A percentile compares a stretch with the other conserved stretches of the same genome.
phyloP scores from a whole-genome alignment of 306 rosid genomes.

The Rubus parviflorus region DNA sequence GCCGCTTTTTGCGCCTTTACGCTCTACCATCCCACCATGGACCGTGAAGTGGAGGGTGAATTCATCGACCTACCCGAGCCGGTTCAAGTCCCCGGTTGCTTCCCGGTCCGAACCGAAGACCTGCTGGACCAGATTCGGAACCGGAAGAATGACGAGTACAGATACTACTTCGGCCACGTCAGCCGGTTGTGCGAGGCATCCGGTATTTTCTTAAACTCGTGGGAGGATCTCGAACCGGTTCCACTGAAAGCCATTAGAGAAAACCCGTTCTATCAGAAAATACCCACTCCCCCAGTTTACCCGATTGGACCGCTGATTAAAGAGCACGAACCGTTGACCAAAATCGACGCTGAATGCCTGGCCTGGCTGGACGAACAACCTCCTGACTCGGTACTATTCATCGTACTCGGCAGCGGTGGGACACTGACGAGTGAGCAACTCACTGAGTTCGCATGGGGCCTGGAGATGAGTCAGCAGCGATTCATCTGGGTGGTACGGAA shows the following conservation, averaged over 20 bases:
- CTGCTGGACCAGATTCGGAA: conserved; percentile 38
- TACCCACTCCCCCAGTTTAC: conserved; percentile 32
- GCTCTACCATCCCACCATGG: conserved; percentile 36
- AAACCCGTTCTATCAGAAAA: conserved; percentile 30
- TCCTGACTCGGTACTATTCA: conserved; percentile 31
- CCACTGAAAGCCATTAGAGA: conserved; percentile 34
- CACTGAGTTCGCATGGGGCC: conserved; percentile 45
- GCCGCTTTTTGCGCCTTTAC: conserved; percentile 35
- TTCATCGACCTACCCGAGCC: conserved; percentile 50
- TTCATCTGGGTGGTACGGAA: conserved; percentile 43
- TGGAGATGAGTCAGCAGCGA: conserved; percentile 42
- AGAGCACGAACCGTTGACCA: conserved; percentile 12
- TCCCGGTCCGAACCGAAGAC: conserved; percentile 35
- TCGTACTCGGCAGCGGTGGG: conserved; percentile 47
- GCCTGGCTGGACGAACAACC: conserved; percentile 50
- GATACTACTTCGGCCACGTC: conserved; percentile 31
- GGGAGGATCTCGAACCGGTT: conserved; percentile 43
- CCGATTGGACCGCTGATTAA: conserved; percentile 40
- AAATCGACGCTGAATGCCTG: conserved; percentile 13
- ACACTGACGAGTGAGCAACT: conserved; percentile 22
- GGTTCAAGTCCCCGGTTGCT: conserved; percentile 40
- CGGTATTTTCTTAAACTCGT: conserved; percentile 40
- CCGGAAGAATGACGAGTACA: conserved; percentile 42
- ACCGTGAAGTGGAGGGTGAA: conserved; percentile 44
- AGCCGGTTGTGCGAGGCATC: conserved; percentile 33